Conservation (phyloP, 1,139 yeast species). For the Geotrichum klebahnii region DNA sequence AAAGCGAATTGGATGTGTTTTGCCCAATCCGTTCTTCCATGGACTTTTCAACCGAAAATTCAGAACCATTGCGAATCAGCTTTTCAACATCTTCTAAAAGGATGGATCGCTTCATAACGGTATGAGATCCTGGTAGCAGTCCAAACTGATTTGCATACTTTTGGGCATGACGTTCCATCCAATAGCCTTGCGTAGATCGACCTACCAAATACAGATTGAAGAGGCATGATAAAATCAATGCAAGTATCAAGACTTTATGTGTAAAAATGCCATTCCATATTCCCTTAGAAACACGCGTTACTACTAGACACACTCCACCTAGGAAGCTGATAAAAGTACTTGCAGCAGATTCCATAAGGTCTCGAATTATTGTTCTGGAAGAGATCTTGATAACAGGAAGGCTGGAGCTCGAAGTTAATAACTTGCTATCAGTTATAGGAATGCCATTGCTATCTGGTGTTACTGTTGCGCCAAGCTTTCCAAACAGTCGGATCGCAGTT, state of each 20-base stretch:
- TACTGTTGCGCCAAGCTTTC: constrained; percentile 47
- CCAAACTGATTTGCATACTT: constrained; percentile 43
- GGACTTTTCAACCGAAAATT: constrained; percentile 19
- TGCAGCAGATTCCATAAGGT: constrained; percentile 9
- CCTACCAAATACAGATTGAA: constrained; percentile 54
- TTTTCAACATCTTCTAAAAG: constrained; percentile 62
- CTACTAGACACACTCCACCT: constrained; percentile 5
- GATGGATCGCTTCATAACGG: constrained; percentile 51
- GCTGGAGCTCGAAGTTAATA: background rate
- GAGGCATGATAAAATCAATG: constrained; percentile 45
- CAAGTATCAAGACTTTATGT: constrained; percentile 28
- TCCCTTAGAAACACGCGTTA: background rate
- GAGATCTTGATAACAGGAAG: background rate
- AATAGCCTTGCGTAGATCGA: constrained; percentile 54
- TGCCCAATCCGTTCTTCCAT: constrained; percentile 4
- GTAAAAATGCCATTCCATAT: constrained; percentile 4
- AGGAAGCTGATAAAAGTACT: constrained; percentile 10
- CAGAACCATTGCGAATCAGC: constrained; percentile 35
- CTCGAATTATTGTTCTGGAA: background rate
- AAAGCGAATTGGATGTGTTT: constrained; percentile 14
- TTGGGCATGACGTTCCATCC: constrained; percentile 63
- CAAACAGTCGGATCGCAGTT: constrained; percentile 64
- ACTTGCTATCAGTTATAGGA: too few relatives aligned
- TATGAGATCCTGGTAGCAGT: constrained; percentile 41
- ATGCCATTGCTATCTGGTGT: background rate